Evolutionary conservation across 331 rosid species (phyloP).

Genomic region (Pyracantha coccinea): DNA sequence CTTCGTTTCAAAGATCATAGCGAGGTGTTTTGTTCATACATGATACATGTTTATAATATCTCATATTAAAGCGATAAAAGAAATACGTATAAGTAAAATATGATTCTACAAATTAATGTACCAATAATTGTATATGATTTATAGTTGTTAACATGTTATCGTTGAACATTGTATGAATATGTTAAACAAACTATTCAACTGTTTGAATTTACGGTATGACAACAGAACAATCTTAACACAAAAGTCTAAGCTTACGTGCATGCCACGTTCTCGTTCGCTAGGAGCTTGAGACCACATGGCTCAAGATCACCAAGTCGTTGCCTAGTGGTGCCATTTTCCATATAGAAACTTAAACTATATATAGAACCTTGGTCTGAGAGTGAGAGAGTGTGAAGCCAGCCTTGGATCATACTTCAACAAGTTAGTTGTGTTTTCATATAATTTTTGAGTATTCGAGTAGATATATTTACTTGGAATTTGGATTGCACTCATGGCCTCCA

Average conservation of each 20-base stretch:
- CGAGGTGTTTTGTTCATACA: background rate
- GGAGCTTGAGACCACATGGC: background rate
- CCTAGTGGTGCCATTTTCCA: background rate
- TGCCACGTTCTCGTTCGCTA: background rate
- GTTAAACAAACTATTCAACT: too few species aligned
- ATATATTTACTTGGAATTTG: conserved; percentile 23
- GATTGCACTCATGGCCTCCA: conserved; percentile 48
- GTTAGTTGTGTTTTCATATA: background rate
- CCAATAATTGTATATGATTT: too few species aligned
- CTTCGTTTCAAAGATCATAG: conserved; percentile 7
- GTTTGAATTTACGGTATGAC: background rate
- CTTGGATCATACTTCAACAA: conserved; percentile 19
- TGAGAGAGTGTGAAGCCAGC: background rate
- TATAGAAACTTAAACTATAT: background rate
- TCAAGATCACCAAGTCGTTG: background rate
- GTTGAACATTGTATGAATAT: too few species aligned
- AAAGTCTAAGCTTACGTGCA: background rate
- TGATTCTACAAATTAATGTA: too few species aligned
- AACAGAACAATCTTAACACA: background rate
- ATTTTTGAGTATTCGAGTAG: background rate
- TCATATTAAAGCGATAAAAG: too few species aligned
- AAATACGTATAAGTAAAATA: too few species aligned
- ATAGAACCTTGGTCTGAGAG: background rate
- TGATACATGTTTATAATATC: background rate
- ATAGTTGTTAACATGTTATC: too few species aligned